Evolutionary conservation across 73 alveolate genomes (phyloP), one percentile per base, ranked within the genome.

Genomic region (Uronychia binucleata): DNA sequence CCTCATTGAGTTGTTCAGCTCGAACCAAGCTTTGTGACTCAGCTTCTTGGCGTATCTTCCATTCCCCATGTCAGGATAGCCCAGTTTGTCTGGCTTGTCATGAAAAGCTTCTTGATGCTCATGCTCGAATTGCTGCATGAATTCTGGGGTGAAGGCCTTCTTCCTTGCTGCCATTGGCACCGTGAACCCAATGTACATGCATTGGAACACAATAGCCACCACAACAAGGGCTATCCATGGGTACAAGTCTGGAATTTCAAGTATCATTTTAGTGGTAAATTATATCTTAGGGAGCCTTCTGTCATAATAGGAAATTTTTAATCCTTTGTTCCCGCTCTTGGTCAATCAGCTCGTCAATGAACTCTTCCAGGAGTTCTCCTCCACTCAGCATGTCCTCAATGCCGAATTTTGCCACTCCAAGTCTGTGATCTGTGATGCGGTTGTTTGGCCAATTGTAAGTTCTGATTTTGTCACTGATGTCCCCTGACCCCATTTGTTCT

Each of bases 381-480:
- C 80, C 79, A 32, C 74, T n/a, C 34, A 96, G 83, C 97, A 96
- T 96, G 31, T 82, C 86, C 34, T 94, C 98, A 1, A 96, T 86
- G 0, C 98, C 98, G 77, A 57, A 92, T 80, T 87, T 74, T 31
- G 95, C 82, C 30, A 81, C 78, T 14, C 93, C 93, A 30, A 92
- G 78, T 82, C 99, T 82, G 82, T 96, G 99, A 85, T 96, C 99
- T 14, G 99, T 96, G 75, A 96, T 93, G 79, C 98, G 81, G 58
- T 94, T 95, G 57, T 91, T 84, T 0, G 99, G 98, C 87, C 91
- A 96, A 75, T 96, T 96, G 76, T 96, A 96, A 34, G 99, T 96
- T 75, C 99, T 85, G 27, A 96, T 95, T 67, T 95, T 94, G 31
- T 96, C 98, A 35, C 95, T 90, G 75, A 98, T 33, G 79, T 93